phyloP scores from a whole-genome alignment of 129 eudicot genomes.

The Flaveria linearis region DNA sequence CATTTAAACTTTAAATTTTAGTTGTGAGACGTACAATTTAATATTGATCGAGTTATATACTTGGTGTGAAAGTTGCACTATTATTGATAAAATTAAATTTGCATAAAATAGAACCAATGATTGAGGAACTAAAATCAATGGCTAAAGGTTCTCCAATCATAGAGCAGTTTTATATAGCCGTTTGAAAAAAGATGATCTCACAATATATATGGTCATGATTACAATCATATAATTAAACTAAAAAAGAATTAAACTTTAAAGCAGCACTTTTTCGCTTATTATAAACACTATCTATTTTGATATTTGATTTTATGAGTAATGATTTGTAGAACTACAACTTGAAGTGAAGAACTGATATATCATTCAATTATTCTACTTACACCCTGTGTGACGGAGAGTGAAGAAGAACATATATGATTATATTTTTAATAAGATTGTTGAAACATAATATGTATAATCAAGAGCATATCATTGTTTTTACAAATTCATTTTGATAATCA shows the following conservation, averaged over 20 bases:
- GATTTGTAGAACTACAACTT: background rate
- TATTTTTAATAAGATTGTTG: too few relatives aligned
- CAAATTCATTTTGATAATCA: too few relatives aligned
- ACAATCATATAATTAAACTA: slow-evolving; percentile 25
- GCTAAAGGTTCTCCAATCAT: slow-evolving; percentile 43
- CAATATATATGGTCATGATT: slow-evolving; percentile 38
- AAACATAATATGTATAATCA: too few relatives aligned
- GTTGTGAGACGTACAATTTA: too few relatives aligned
- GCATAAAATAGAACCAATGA: slow-evolving; percentile 31
- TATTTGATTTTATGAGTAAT: background rate
- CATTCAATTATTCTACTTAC: background rate
- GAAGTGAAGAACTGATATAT: background rate
- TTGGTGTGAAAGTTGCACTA: background rate
- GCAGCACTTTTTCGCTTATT: background rate
- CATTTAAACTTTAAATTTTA: too few relatives aligned
- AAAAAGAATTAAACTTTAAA: slow-evolving; percentile 21
- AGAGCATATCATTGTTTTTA: too few relatives aligned
- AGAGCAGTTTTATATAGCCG: slow-evolving; percentile 39
- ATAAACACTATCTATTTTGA: background rate
- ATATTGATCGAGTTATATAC: too few relatives aligned
- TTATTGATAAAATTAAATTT: background rate
- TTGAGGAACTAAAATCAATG: slow-evolving; percentile 45
- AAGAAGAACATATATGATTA: too few relatives aligned
- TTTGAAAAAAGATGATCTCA: slow-evolving; percentile 28
- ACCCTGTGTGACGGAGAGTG: background rate